Evolutionary conservation across 306 rosid genomes (phyloP).

Genomic region (Acacia melanoxylon): DNA sequence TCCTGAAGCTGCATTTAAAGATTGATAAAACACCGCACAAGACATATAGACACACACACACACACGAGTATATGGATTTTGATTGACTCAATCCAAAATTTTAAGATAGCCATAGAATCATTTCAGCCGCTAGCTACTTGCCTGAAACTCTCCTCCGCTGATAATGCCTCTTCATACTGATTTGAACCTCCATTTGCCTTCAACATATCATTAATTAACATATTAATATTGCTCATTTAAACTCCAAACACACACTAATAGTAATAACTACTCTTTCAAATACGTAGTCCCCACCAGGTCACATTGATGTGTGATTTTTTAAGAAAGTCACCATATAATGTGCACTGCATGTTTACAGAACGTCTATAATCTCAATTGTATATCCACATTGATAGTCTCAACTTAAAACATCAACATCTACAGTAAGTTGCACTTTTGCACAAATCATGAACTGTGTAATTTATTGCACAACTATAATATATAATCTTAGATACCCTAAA

Average conservation of each 20-base stretch:
- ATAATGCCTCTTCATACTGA: conserved; percentile 12
- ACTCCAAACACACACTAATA: neutral
- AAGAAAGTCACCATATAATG: neutral
- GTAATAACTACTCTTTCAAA: too few species aligned
- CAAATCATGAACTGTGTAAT: neutral
- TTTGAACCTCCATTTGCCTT: conserved; percentile 37
- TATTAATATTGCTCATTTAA: neutral
- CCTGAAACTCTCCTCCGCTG: conserved; percentile 37
- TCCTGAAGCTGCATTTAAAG: neutral
- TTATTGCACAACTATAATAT: neutral
- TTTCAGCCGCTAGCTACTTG: conserved; percentile 60
- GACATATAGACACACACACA: neutral
- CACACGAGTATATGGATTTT: too few species aligned
- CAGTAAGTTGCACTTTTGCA: neutral
- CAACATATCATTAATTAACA: neutral
- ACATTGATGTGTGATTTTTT: neutral
- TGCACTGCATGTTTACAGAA: neutral
- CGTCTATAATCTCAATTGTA: neutral
- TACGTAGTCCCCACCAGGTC: neutral
- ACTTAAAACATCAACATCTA: too few species aligned
- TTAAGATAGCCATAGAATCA: conserved; percentile 38
- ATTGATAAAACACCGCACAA: neutral
- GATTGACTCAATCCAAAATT: neutral
- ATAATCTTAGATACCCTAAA: neutral
- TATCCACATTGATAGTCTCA: too few species aligned